These are phyloP conservation scores for Cinnamomum micranthum DNA, from an alignment of 164 flowering plant species.

Conservation along the genomic window DNA sequence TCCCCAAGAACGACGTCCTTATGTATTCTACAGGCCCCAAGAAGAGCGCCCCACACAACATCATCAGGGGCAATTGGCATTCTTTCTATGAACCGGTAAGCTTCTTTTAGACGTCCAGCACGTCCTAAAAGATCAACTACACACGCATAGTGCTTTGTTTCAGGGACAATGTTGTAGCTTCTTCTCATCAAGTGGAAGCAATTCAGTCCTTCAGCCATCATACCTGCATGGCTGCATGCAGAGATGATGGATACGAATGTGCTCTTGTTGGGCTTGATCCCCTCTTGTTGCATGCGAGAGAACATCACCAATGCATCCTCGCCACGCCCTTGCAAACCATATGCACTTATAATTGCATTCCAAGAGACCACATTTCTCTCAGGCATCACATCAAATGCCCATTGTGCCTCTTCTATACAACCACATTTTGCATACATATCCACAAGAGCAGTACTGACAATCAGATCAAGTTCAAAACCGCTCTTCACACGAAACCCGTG, in stretches of 20 bases:
- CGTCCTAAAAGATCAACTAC: constrained; percentile 14
- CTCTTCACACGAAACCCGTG: constrained; percentile 6
- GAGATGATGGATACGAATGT: constrained; percentile 9
- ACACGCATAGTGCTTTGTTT: constrained; percentile 14
- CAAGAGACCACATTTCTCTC: constrained; percentile 11
- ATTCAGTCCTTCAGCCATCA: constrained; percentile 9
- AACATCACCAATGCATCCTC: constrained; percentile 7
- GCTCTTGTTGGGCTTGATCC: constrained; percentile 11
- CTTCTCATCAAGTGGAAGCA: constrained; percentile 8
- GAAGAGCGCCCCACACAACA: constrained; percentile 16
- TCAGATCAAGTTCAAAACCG: constrained; percentile 3
- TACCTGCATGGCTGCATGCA: constrained; percentile 15
- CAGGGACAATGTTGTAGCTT: constrained; percentile 1
- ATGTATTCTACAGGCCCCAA: constrained; percentile 10
- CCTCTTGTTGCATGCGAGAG: constrained; percentile 2
- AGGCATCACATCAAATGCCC: constrained; percentile 6
- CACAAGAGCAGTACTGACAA: constrained; percentile 54
- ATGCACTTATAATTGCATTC: constrained; percentile 11
- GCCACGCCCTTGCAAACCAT: constrained; percentile 10
- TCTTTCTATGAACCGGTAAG: constrained; percentile 1
- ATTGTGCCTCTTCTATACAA: constrained; percentile 1
- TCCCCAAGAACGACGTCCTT: constrained; percentile 5
- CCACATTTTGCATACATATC: constrained; percentile 91
- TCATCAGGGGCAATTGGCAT: constrained; percentile 15
- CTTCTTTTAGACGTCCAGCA: constrained; percentile 10